Percentiles rank a stretch among this genome's conserved stretches.
These are phyloP conservation scores for Capsicum rhomboideum DNA, from an alignment of 257 asterid genomes.

Conservation along the genomic window DNA sequence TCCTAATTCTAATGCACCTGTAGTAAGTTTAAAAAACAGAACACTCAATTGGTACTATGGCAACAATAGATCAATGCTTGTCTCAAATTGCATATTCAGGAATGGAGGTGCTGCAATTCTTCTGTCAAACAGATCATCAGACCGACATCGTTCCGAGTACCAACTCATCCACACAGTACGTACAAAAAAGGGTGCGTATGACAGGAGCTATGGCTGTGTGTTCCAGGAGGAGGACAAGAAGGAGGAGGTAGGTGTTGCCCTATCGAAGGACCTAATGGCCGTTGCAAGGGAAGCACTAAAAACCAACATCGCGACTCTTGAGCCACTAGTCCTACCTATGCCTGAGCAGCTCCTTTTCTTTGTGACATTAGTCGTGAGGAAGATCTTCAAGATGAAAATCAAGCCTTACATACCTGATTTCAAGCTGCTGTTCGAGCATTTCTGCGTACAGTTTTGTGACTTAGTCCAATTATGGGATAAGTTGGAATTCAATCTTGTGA, in stretches of 20 bases:
- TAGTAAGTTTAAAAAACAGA: conserved; percentile 38
- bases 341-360: conserved; percentile 36
- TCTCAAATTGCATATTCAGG: conserved; percentile 46
- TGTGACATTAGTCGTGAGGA: conserved; percentile 20
- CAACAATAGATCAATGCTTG: conserved; percentile 37
- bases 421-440: conserved; percentile 37
- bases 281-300: conserved; percentile 35
- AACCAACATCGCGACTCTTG: conserved; percentile 37
- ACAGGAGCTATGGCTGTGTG: conserved; percentile 32
- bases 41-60: conserved; percentile 34
- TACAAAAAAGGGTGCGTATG: conserved; percentile 37
- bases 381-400: conserved; percentile 30
- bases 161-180: conserved; percentile 33
- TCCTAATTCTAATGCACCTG: conserved; percentile 41
- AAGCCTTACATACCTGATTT: conserved; percentile 40
- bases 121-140: conserved; percentile 29
- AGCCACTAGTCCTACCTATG: conserved; percentile 40
- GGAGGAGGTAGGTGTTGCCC: conserved; percentile 25
- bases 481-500: too few species aligned
- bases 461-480: too few species aligned
- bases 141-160: conserved; percentile 24
- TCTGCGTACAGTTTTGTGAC: conserved; percentile 19
- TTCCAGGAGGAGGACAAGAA: conserved; percentile 37
- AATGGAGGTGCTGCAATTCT: conserved; percentile 46
- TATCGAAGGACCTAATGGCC: conserved; percentile 28